Base-by-base conservation (phyloP, 1,284 basidiomycete species). In the Cutaneotrichosporon mucoides region DNA sequence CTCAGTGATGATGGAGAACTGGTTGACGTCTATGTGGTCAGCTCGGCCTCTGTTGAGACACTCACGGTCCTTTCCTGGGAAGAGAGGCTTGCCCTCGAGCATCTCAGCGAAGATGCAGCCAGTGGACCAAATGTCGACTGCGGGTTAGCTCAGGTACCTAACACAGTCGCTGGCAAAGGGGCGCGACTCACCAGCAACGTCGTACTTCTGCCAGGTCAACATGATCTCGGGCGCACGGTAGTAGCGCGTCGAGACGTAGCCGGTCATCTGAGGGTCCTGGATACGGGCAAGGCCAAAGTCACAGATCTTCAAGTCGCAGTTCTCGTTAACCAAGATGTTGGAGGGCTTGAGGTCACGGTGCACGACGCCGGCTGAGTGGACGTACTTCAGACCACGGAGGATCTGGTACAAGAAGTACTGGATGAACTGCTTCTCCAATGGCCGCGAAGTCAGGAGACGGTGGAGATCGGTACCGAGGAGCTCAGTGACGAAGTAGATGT, bases 121-220 rank as follows among this genome's bases (percentile, higher is more conserved):
- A 12, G 94, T 93, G 73, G 91, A 95, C 95, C 95, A 99, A 71
- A 99, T 95, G 76, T 98, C 95, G 63, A 98, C 94, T 65, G 66
- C 33, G 24, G 33, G 59, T 70, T 49, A 68, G 63, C 59, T 3
- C 16, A 53, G 4, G 46, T 16, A 40, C 43, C 13, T 35, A 11
- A 24, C 24, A 24, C 24, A 13, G 33, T 15, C 6, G 9, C 38
- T 3, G 38, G 34, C 6, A 40, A 11, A 8, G 16, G 8, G 13
- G 37, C 5, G 24, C 24, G 24, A 78, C 79, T 67, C 62, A 81
- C 81, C 82, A 34, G 93, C 96, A 57, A 98, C 95, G 77, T 99
- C 96, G 82, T 99, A 99, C 81, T 99, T 99, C 79, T 99, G 95
- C 96, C 96, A 99, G 49, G 95, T 99, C 74, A 99, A 84, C 96